These are phyloP conservation scores for Nepenthes gracilis DNA, from an alignment of 148 eudicot species.

Conservation along the genomic window DNA sequence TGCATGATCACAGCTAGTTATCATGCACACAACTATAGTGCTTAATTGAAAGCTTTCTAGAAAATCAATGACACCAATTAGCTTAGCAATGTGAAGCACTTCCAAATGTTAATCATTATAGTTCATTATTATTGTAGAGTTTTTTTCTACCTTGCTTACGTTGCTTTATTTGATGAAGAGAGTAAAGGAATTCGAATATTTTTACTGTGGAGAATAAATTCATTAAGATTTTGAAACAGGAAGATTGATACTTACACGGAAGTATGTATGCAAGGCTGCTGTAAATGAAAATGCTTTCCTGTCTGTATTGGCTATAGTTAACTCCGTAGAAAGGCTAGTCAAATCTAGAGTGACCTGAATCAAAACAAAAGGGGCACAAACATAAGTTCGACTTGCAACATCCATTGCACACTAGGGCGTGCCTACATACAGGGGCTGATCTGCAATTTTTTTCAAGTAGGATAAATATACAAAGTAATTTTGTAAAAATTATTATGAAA, in stretches of 20 bases:
- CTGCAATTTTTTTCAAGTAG: no score
- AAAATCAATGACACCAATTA: no score
- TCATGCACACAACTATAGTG: neutral
- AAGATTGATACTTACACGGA: conserved; percentile 44
- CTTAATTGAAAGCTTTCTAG: no score
- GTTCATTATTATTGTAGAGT: no score
- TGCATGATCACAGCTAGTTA: conserved; percentile 21
- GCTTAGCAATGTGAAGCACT: neutral
- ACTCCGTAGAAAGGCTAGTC: conserved; percentile 77
- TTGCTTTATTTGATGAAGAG: neutral
- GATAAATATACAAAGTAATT: no score
- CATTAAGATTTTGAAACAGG: neutral
- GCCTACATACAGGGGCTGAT: no score
- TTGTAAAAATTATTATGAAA: no score
- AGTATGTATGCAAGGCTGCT: conserved; percentile 93
- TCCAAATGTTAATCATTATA: no score
- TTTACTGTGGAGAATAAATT: neutral
- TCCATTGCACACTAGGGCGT: no score
- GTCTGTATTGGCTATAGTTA: conserved; percentile 73
- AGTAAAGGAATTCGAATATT: neutral
- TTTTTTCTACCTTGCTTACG: neutral
- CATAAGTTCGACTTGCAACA: neutral
- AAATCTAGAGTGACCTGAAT: conserved; percentile 72
- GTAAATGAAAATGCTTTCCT: conserved; percentile 69
- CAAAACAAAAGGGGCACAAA: conserved; percentile 9